These are phyloP conservation scores for Metschnikowia dekortorum DNA, from an alignment of 805 yeast species.

Conservation along the genomic window DNA sequence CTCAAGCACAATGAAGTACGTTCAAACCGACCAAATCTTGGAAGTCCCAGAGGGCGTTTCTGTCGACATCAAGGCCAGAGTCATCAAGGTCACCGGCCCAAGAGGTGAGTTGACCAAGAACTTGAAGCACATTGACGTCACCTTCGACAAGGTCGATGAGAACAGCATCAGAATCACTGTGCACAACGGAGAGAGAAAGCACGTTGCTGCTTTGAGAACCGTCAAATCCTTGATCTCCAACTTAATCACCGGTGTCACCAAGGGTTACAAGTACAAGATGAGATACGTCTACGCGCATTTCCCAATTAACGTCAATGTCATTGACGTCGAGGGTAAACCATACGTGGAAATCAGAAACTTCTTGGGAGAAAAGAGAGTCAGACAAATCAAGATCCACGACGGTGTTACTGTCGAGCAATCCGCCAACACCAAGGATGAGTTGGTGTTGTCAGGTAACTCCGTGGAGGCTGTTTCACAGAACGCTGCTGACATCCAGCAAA, in stretches of 20 bases:
- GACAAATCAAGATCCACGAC: conserved; percentile 78
- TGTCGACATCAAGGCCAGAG: conserved; percentile 87
- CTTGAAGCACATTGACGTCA: conserved; percentile 91
- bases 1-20: conserved; percentile 59
- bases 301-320: conserved; percentile 97
- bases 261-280: conserved; percentile 99
- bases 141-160: conserved; percentile 76
- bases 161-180: conserved; percentile 81
- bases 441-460: conserved; percentile 90
- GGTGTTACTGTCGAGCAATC: conserved; percentile 88
- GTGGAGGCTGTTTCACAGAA: conserved; percentile 96
- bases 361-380: conserved; percentile 98
- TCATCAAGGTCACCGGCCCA: conserved; percentile 90
- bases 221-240: conserved; percentile 93
- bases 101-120: conserved; percentile 91
- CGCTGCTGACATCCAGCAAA: conserved; percentile 97
- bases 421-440: conserved; percentile 87
- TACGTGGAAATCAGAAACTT: conserved; percentile 97
- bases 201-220: conserved; percentile 98
- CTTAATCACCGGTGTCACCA: conserved; percentile 97
- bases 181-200: conserved; percentile 99
- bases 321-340: conserved; percentile 69
- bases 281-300: conserved; percentile 99
- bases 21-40: conserved; percentile 80
- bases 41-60: conserved; percentile 90